Percentiles rank a stretch among this genome's conserved stretches.
phyloP scores from a whole-genome alignment of 2,329 filamentous ascomycete genomes.

The Pseudogymnoascus sp. region DNA sequence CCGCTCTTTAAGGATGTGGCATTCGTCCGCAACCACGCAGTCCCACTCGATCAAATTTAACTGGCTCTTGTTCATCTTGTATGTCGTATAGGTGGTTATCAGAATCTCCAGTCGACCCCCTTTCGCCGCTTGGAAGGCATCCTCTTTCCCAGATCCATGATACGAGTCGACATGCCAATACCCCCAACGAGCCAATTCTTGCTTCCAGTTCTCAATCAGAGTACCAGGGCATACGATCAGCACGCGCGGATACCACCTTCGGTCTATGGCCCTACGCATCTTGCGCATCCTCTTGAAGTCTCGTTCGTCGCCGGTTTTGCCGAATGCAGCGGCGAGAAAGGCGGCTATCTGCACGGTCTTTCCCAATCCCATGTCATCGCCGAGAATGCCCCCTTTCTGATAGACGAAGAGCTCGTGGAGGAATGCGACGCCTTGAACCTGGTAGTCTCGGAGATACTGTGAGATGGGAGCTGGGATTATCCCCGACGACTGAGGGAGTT shows the following conservation, averaged over 20 bases:
- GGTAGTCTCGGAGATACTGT: constrained; percentile 86
- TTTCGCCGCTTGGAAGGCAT: constrained; percentile 61
- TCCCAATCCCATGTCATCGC: constrained; percentile 95
- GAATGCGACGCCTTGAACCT: constrained; percentile 76
- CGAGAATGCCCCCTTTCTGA: constrained; percentile 77
- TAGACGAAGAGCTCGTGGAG: constrained; percentile 84
- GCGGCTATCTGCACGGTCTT: constrained; percentile 96
- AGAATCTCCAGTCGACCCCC: constrained; percentile 78
- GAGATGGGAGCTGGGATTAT: constrained; percentile 82
- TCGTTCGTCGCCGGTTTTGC: constrained; percentile 83
- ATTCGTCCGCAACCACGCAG: constrained; percentile 89
- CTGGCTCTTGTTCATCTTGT: constrained; percentile 62
- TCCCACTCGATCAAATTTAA: constrained; percentile 90
- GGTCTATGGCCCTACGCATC: constrained; percentile 51
- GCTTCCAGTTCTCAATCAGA: constrained; percentile 84
- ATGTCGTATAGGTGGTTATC: constrained; percentile 91
- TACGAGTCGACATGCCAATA: constrained; percentile 88
- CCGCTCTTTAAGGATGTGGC: constrained; percentile 77
- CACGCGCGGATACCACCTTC: constrained; percentile 71
- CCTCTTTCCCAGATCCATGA: constrained; percentile 57
- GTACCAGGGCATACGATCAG: constrained; percentile 85
- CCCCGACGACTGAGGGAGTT: constrained; percentile 66
- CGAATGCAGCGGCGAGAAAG: constrained; percentile 84
- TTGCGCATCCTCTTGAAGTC: constrained; percentile 85
- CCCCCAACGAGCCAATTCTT: constrained; percentile 81